Evolutionary conservation across 371 early-diverging fungal species (phyloP), one percentile per base, ranked within the genome.

Genomic region (Thermomucor indicae-seudaticae): DNA sequence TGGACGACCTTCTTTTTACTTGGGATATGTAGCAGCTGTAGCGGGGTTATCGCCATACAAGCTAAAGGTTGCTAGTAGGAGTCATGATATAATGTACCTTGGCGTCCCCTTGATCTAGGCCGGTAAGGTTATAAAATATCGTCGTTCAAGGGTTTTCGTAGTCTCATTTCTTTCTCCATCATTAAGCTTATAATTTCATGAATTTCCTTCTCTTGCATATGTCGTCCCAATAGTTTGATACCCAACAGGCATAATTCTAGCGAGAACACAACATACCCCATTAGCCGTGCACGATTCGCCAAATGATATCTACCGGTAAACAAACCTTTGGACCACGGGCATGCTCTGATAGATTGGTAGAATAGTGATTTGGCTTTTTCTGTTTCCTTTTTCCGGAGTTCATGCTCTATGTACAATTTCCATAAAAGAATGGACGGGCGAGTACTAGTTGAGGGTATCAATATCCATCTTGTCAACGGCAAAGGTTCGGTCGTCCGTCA

Each of bases 281-380:
- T 37, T 14, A 35, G 37, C 41, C 10, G 17, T 7, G 25, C 14
- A 12, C 14, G 4, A 24, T 6, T 20, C 4, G 14, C 17, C 10
- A 12, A 11, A 37, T 25, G 8, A n/a, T 17, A 6, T 3, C 24
- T 34, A 1, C 25, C 24, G 6, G 20, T 22, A 34, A 0, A 27
- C 51, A 47, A 61, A 83, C 83, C 80, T 72, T 86, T 86, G 27
- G 79, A 75, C 87, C 87, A 86, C 11, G 87, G 87, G 60, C 87
- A 86, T 43, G 79, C 79, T 28, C 79, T 70, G 11, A 86, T 51
- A 6, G 84, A 76, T 6, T 81, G 67, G 57, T 78, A 84, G 39
- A 80, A 75, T 24, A 86, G 51, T 30, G 60, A 43, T 32, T 76
- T 78, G 19, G 82, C 81, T 51, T 55, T 61, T 6, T 54, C 56